Conservation (phyloP, 1,284 basidiomycete species). For the Tranzscheliella williamsii region DNA sequence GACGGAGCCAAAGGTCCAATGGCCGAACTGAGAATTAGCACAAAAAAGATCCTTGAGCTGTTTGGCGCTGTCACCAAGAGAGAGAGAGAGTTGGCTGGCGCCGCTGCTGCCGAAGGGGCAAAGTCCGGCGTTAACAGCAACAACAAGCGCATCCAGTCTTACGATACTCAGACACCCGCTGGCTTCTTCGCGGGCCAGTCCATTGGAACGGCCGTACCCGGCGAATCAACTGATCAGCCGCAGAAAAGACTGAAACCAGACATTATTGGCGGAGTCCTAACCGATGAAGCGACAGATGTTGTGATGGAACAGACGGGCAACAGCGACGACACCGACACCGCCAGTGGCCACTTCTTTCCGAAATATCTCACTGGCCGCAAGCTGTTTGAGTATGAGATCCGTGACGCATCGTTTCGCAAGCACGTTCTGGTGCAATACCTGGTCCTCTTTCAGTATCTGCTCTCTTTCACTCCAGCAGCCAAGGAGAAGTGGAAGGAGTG, state of each 20-base stretch:
- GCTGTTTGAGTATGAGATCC: slow-evolving; percentile 80
- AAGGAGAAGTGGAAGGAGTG: slow-evolving; percentile 68
- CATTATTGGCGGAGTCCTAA: slow-evolving; percentile 6
- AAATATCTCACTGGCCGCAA: slow-evolving; percentile 86
- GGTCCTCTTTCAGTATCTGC: slow-evolving; percentile 78
- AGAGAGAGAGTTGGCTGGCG: slow-evolving; percentile 42
- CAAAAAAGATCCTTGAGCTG: slow-evolving; percentile 38
- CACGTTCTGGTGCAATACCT: slow-evolving; percentile 85
- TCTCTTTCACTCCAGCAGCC: slow-evolving; percentile 73
- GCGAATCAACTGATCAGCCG: slow-evolving; percentile 2
- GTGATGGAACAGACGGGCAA: slow-evolving; percentile 3
- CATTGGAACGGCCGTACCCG: not conserved
- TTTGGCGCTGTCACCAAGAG: slow-evolving; percentile 40
- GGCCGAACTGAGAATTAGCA: slow-evolving; percentile 36
- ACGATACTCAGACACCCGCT: not conserved
- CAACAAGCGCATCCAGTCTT: slow-evolving; percentile 6
- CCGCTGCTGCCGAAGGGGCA: slow-evolving; percentile 21
- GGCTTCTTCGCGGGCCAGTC: slow-evolving; percentile 22
- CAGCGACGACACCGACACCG: slow-evolving; percentile 1
- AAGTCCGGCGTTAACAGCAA: slow-evolving; percentile 5
- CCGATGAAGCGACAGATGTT: slow-evolving; percentile 1
- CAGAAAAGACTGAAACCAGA: slow-evolving; percentile 24
- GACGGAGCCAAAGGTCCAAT: slow-evolving; percentile 41
- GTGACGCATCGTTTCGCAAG: slow-evolving; percentile 84
- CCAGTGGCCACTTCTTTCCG: slow-evolving; percentile 77